Base-by-base conservation (phyloP, 139 green algal genomes). In the Deuterostichococcus epilithicus region DNA sequence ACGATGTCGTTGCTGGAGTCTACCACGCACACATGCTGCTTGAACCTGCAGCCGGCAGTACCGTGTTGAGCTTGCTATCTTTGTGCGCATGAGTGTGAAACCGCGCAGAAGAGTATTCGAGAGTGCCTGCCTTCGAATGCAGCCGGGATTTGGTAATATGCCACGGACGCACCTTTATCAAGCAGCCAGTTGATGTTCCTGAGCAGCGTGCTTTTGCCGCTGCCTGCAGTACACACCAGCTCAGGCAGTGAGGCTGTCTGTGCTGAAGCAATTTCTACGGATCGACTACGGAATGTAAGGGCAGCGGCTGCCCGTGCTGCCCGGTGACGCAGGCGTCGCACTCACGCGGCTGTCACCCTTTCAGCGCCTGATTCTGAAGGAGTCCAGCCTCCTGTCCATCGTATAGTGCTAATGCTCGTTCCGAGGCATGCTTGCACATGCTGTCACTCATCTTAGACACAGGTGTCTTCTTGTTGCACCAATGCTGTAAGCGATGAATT, bases 151-250 rank as follows among this genome's bases (percentile, higher is more conserved):
- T 5, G n/a, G n/a, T 30, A 44, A 15, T n/a, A 83, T 75, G 0
- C 30, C 20, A 37, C 82, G 73, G 1, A 38, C 71, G 26, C 82
- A 71, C 20, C 60, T 73, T 82, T 70, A 23, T 79, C 78, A 58
- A 90, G 68, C 32, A 85, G n/a, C 5, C 78, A 58, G 13, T 78
- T 78, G 23, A 89, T 71, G 59, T 89, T 81, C 0, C 84, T 72
- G 28, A 91, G 84, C 67, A 89, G 72, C 20, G 84, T 91, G 23
- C 84, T 91, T 81, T 91, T 91, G 76, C 86, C 84, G 28, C 42
- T 37, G 83, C 35, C 37, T 82, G 37, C 59, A 84, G 66, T 63
- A 86, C 52, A 25, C 70, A 83, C 15, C 68, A 77, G 8, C 30
- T 33, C 76, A 80, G 60, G 25, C 6, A 33, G 13, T 32, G 20